Evolutionary conservation across 2,329 filamentous ascomycete genomes (phyloP), one percentile per base, ranked within the genome.

Genomic region (Arthrobotrys pseudoclavata): DNA sequence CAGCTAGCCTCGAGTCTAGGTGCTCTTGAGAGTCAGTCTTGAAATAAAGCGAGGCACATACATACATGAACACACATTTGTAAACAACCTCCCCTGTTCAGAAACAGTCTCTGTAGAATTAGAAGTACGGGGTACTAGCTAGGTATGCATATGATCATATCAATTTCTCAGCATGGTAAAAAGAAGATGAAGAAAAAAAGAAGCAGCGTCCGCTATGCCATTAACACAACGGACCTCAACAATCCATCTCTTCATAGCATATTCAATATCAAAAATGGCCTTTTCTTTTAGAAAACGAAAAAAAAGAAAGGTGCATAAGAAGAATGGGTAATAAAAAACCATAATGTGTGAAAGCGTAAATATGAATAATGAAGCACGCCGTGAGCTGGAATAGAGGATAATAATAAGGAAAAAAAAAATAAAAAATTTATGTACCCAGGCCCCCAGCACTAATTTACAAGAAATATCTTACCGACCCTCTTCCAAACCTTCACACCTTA

Each of bases 381-480:
- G 42, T 69, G 64, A 45, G 42, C 22, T 61, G 40, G 34, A 52
- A 67, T 55, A 4, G 31, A 45, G 31, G 12, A 34, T 5, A 34
- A 34, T 3, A 34, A 34, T 5, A 34, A 34, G 26, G 26, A 29
- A 29, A 7, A 29, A 29, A 24, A 40, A 37, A 34, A 37, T n/a
- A 37, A 15, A 42, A 60, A 60, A 26, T 29, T 47, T 22, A 61
- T 29, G 37, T 57, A 60, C 67, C 61, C 50, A 40, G 22, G 42
- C 50, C 48, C n/a, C 40, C 29, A 62, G 34, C 37, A 76, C 31
- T 70, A 70, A 50, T 70, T 69, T 70, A 76, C 66, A 70, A 57
- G 60, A 53, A n/a, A 45, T 60, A 42, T 45, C 52, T 40, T 52
- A 50, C 24, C 42, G 20, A 69, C 31, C 31, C 6, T 2, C 34